A percentile compares a stretch with the other conserved stretches of the same genome.
Conservation (phyloP, 2,329 filamentous ascomycete species). For the Exophiala sp. region DNA sequence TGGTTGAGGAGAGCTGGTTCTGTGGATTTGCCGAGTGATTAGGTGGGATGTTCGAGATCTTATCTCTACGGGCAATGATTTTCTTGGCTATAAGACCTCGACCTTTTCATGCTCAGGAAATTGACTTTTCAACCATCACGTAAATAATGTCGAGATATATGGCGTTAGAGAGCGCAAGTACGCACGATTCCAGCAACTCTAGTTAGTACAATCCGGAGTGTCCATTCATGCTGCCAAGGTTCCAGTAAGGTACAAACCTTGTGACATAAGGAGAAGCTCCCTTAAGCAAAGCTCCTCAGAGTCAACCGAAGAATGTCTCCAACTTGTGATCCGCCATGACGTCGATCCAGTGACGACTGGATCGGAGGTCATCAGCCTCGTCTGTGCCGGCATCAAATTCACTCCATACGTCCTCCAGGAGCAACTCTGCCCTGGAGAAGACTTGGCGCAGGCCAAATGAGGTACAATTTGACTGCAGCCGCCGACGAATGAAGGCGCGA, state of each 20-base stretch:
- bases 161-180: too few species aligned
- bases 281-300: neutral
- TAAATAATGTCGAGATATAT: neutral
- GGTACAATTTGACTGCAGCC: constrained; percentile 12
- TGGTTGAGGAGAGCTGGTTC: neutral
- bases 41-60: too few species aligned
- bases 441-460: constrained; percentile 14
- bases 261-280: too few species aligned
- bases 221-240: too few species aligned
- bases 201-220: too few species aligned
- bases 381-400: constrained; percentile 11
- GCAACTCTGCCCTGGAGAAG: constrained; percentile 11
- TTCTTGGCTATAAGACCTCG: too few species aligned
- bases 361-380: constrained; percentile 8
- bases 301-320: constrained; percentile 17
- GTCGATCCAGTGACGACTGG: constrained; percentile 15
- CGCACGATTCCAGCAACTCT: too few species aligned
- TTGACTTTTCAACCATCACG: too few species aligned
- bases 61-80: too few species aligned
- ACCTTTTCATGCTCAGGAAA: too few species aligned
- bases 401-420: constrained; percentile 12
- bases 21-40: neutral
- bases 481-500: constrained; percentile 14
- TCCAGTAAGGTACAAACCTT: too few species aligned
- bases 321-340: constrained; percentile 15